phyloP scores from a whole-genome alignment of 108 stramenopile species.

The Nitzschia sp. region DNA sequence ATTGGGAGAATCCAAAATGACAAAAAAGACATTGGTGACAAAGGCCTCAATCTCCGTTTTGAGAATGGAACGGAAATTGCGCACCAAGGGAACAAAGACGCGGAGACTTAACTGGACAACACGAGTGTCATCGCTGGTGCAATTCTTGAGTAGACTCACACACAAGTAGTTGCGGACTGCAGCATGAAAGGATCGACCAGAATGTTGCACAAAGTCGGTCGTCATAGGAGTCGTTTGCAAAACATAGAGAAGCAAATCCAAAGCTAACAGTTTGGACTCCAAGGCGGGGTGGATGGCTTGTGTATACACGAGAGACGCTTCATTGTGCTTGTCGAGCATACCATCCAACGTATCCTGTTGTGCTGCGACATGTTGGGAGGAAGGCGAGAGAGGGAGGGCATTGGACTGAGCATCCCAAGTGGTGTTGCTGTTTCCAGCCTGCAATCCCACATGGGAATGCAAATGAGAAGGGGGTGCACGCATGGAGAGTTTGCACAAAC shows the following conservation, averaged over 20 bases:
- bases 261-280: conserved; percentile 87
- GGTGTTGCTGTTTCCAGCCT: conserved; percentile 34
- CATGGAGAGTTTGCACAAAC: conserved; percentile 93
- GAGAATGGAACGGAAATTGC: conserved; percentile 86
- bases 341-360: neutral
- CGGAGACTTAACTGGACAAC: conserved; percentile 91
- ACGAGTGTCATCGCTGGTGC: conserved; percentile 74
- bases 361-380: neutral
- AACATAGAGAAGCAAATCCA: conserved; percentile 91
- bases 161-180: conserved; percentile 93
- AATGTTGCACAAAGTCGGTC: conserved; percentile 51
- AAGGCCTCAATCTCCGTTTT: conserved; percentile 96
- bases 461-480: conserved; percentile 47
- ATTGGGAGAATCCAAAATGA: conserved; percentile 93
- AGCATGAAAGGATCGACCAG: conserved; percentile 82
- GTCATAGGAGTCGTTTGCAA: conserved; percentile 75
- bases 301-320: conserved; percentile 30
- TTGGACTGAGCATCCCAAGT: conserved; percentile 36
- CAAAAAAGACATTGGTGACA: conserved; percentile 97
- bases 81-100: conserved; percentile 90
- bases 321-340: neutral
- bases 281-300: conserved; percentile 64
- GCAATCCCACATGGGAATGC: conserved; percentile 39
- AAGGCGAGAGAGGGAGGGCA: neutral
- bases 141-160: conserved; percentile 92